Base-by-base conservation (phyloP, 176 grass and related monocot species). In the Hordeum marinum region DNA sequence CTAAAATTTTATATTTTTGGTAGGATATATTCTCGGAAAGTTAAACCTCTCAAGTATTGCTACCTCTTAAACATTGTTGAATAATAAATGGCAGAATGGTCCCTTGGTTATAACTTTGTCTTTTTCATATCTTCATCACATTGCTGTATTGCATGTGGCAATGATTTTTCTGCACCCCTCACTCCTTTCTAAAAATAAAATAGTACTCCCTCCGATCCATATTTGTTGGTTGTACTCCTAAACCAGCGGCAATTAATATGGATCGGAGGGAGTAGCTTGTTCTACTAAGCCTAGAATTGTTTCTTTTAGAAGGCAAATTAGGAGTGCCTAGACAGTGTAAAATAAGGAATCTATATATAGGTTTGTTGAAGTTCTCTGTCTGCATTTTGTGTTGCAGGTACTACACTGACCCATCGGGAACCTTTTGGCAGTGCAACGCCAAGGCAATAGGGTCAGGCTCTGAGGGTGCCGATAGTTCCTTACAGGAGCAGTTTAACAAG, bases 381-480 rank as follows among this genome's bases (percentile, higher is more conserved):
- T 26, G 5, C n/a, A 59, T 59, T 21, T 15, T 79, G 13, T 85
- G 10, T 69, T 20, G 34, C 81, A 99, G 94, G 92, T 96, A 96
- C 84, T 91, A 99, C 68, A 99, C 92, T 1, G 97, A 99, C 77
- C 97, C 97, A 63, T 99, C 97, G 82, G 90, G 94, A 23, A 99
- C 94, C 21, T 96, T 99, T 67, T 99, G 97, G 97, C 88, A 91
- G 57, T 99, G 94, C 90, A 94, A 92, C 18, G 97, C 97, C 36
- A 99, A 99, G 87, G 94, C 97, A 64, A 99, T 96, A 72, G 94
- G 94, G 61, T 99, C 92, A 36, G 97, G 97, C 32, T 99, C 97
- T 88, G 94, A 99, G 92, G 93, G 93, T 76, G 97, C 97, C 86
- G 93, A 99, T 85, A 94, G 89, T 60, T 96, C 97, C 39, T 91